Percentiles rank a stretch among this genome's conserved stretches.
phyloP scores from a whole-genome alignment of 139 green algal genomes.

The Axilococcus clingmanii region DNA sequence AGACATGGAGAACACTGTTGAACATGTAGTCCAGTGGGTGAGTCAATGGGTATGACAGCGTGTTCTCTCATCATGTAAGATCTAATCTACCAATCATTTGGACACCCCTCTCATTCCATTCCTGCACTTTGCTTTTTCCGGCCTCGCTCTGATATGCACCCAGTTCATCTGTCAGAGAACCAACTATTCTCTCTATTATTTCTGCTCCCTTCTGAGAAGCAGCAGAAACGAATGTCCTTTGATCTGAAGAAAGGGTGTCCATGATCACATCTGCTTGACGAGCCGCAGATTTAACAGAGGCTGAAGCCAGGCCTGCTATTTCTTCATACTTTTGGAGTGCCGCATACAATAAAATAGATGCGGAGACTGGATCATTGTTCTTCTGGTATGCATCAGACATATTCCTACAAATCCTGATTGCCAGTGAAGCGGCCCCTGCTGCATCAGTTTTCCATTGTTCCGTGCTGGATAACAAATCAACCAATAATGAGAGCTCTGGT shows the following conservation, averaged over 20 bases:
- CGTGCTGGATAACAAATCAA: slow-evolving; percentile 10
- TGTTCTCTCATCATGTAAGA: neutral
- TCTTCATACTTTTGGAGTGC: slow-evolving; percentile 23
- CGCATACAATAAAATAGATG: slow-evolving; percentile 25
- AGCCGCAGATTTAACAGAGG: neutral
- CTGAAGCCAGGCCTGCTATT: neutral
- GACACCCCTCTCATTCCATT: slow-evolving; percentile 12
- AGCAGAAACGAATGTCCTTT: neutral
- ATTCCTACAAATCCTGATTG: slow-evolving; percentile 9
- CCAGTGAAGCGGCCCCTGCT: slow-evolving; percentile 10
- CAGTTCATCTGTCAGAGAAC: slow-evolving; percentile 19
- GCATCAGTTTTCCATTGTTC: slow-evolving; percentile 29
- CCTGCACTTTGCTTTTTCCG: slow-evolving; percentile 4
- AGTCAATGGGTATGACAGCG: neutral
- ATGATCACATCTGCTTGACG: slow-evolving; percentile 3
- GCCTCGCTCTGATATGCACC: slow-evolving; percentile 19
- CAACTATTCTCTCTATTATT: neutral
- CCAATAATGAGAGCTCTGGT: slow-evolving; percentile 31
- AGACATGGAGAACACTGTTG: slow-evolving; percentile 89
- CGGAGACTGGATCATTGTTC: slow-evolving; percentile 19
- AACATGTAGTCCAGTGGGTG: slow-evolving; percentile 60
- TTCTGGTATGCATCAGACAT: slow-evolving; percentile 19
- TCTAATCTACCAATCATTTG: slow-evolving; percentile 1
- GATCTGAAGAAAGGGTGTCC: slow-evolving; percentile 2
- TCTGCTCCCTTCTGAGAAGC: neutral